Evolutionary conservation across 2,329 filamentous ascomycete species (phyloP).

Genomic region (Hypoxylon sp.): DNA sequence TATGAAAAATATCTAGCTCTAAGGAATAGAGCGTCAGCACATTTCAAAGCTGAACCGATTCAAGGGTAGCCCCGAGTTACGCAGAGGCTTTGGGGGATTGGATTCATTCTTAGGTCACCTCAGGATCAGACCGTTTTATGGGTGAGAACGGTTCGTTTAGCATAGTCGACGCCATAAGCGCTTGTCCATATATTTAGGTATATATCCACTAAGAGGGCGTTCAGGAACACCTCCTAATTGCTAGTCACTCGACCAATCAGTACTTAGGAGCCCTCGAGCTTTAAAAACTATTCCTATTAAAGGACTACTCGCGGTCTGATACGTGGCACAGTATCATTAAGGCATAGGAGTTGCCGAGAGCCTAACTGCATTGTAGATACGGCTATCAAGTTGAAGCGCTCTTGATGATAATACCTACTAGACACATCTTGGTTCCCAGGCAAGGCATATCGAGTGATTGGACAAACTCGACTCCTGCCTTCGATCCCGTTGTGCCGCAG

Average conservation of each 20-base stretch:
- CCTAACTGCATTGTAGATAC: constrained; percentile 4
- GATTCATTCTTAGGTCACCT: not conserved
- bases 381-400: not conserved
- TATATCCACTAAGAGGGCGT: not conserved
- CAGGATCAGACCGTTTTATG: constrained; percentile 1
- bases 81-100: not conserved
- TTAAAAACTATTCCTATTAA: not conserved
- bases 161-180: not conserved
- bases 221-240: not conserved
- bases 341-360: not conserved
- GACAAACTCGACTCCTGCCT: not conserved
- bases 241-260: not conserved
- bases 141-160: constrained; percentile 1
- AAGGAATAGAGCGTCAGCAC: not conserved
- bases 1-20: not conserved
- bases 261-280: not conserved
- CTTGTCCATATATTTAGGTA: not conserved
- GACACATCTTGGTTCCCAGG: not conserved
- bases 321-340: constrained; percentile 14
- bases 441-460: not conserved
- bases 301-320: not conserved
- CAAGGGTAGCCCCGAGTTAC: not conserved
- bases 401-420: constrained; percentile 6
- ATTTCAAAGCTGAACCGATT: not conserved
- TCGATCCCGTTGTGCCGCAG: not conserved